phyloP scores from a whole-genome alignment of 1,284 basidiomycete species.

The Ustilago cynodontis region DNA sequence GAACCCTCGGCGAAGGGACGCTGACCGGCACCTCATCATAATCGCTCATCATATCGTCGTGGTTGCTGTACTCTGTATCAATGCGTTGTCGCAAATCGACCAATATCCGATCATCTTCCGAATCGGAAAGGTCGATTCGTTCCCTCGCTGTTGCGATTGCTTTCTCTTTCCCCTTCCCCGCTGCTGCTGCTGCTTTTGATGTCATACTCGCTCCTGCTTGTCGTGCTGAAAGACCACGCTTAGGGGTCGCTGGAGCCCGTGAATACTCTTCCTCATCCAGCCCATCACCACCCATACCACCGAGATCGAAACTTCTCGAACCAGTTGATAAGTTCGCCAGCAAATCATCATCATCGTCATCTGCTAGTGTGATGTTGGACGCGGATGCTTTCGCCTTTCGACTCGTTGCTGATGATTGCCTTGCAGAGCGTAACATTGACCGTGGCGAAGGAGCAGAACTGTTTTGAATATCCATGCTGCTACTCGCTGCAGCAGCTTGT shows the following conservation, averaged over 20 bases:
- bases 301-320: slow-evolving; percentile 56
- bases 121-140: slow-evolving; percentile 29
- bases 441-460: slow-evolving; percentile 51
- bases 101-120: slow-evolving; percentile 37
- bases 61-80: slow-evolving; percentile 20
- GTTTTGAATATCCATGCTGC: slow-evolving; percentile 56
- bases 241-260: slow-evolving; percentile 9
- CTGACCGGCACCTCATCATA: slow-evolving; percentile 16
- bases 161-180: slow-evolving; percentile 26
- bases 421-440: slow-evolving; percentile 29
- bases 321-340: slow-evolving; percentile 44
- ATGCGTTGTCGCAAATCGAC: slow-evolving; percentile 17
- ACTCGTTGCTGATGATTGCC: slow-evolving; percentile 24
- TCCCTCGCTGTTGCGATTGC: neutral
- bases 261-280: slow-evolving; percentile 27
- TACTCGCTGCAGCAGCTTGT: slow-evolving; percentile 28
- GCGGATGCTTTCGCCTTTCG: slow-evolving; percentile 9
- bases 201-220: slow-evolving; percentile 9
- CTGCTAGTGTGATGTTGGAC: slow-evolving; percentile 49
- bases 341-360: slow-evolving; percentile 61
- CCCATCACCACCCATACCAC: slow-evolving; percentile 57
- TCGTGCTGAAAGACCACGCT: slow-evolving; percentile 24
- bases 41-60: slow-evolving; percentile 18
- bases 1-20: slow-evolving; percentile 11
- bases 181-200: slow-evolving; percentile 5